phyloP scores from a whole-genome alignment of 495 filamentous ascomycete genomes.

The Wilcoxina mikolae region DNA sequence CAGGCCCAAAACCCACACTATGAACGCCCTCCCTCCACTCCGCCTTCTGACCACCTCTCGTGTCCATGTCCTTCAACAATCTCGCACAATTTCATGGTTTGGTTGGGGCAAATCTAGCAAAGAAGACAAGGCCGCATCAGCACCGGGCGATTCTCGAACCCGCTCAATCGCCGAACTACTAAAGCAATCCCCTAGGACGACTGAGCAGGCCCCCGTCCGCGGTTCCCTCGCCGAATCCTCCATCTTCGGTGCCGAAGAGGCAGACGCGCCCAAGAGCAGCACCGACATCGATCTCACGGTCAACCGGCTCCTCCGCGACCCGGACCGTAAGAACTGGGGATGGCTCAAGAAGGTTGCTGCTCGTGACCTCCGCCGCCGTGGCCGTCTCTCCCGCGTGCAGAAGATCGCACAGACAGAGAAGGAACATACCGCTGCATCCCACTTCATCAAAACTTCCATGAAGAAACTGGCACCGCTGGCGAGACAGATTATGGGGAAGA shows the following conservation, averaged over 20 bases:
- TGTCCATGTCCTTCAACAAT: constrained; percentile 1
- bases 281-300: background rate
- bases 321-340: constrained; percentile 21
- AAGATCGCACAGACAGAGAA: constrained; percentile 61
- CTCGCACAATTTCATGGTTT: constrained; percentile 17
- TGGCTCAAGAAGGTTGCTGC: constrained; percentile 20
- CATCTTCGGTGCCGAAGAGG: constrained; percentile 42
- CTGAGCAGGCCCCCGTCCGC: constrained; percentile 1
- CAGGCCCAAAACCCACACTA: background rate
- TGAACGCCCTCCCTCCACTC: background rate
- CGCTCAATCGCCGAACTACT: constrained; percentile 6
- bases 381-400: constrained; percentile 48
- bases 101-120: constrained; percentile 7
- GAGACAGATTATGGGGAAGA: constrained; percentile 79
- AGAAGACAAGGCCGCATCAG: background rate
- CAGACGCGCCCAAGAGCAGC: constrained; percentile 17
- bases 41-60: constrained; percentile 1
- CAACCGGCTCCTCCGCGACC: constrained; percentile 16
- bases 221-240: constrained; percentile 32
- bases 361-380: constrained; percentile 49
- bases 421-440: constrained; percentile 45
- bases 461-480: constrained; percentile 82
- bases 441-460: constrained; percentile 57
- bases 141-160: background rate
- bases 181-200: constrained; percentile 7